Evolutionary conservation across 768 basidiomycete genomes (phyloP), one percentile per base, ranked within the genome.

Genomic region (Vishniacozyma victoriae): DNA sequence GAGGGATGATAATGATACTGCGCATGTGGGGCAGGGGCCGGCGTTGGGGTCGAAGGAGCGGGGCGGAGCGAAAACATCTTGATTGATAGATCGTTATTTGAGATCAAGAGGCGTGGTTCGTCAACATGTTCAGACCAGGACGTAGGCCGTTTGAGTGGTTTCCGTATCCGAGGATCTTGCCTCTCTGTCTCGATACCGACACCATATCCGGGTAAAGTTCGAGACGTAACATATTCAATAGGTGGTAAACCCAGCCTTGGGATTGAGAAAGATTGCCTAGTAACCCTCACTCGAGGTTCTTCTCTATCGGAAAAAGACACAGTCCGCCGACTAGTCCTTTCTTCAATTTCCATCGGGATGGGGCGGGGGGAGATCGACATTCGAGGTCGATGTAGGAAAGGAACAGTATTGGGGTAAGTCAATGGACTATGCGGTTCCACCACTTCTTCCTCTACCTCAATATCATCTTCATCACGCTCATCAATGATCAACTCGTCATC

Each of bases 21-120:
- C n/a, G n/a, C n/a, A n/a, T n/a, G n/a, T n/a, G n/a, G n/a, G n/a
- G n/a, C n/a, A n/a, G n/a, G n/a, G n/a, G n/a, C n/a, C n/a, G n/a
- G n/a, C n/a, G n/a, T n/a, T n/a, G n/a, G n/a, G n/a, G n/a, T n/a
- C n/a, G n/a, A n/a, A n/a, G n/a, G n/a, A n/a, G n/a, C n/a, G n/a
- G n/a, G n/a, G n/a, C n/a, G n/a, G n/a, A n/a, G n/a, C n/a, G 87
- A 83, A 64, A 85, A 91, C 60, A 92, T 81, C 68, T 82, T 84
- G 61, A 93, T 80, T 0, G 80, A 80, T 44, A 78, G 77, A 62
- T 92, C 89, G 69, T 95, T 95, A 65, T 91, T 91, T 73, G 84
- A 86, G 52, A 92, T 81, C 20, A 81, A 79, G 36, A 91, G 76
- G 6, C 88, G 76, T 0, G 88, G 88, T 59, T 87, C 85, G 7